Base-by-base conservation (phyloP, 768 basidiomycete species). In the Clavulina sp. region DNA sequence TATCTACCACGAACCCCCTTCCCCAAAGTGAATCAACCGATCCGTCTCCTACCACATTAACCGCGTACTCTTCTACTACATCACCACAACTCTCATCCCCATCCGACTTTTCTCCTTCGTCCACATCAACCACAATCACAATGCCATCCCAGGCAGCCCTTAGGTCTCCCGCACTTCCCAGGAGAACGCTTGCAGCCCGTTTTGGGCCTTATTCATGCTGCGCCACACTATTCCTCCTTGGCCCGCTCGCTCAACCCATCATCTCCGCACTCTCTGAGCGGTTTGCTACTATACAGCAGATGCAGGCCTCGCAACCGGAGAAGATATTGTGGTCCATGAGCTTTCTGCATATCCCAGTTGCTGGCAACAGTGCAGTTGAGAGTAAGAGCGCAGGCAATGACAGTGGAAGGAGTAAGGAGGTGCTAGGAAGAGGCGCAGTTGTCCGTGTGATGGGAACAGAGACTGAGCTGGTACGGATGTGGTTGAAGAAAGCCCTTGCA, bases 191-290 rank as follows among this genome's bases (percentile, higher is more conserved):
- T 40, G 67, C 62, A 5, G 74, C 80, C 41, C 73, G 73, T 53
- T 70, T 95, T 51, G 70, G 69, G 5, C 88, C 89, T 2, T 96
- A 93, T 61, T 74, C 82, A 5, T 92, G 88, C 64, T 96, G 93
- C 64, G 89, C 87, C 19, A 91, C 79, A 57, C 64, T 93, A 19
- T 69, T 95, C 55, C 72, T 96, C 54, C 75, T 73, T 55, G 93
- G 92, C 3, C 81, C 83, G 0, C 63, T 70, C 51, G 68, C 79
- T 19, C 64, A 67, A 41, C 59, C 59, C 1, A 65, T 80, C 4
- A 67, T 82, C 30, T 51, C 61, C 1, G 62, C 69, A 46, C 67
- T 96, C 47, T 60, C 65, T 23, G 63, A 56, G 21, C 62, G 70
- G 57, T 80, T 81, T 57, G 65, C 69, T 48, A 57, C 65, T 16